These are phyloP conservation scores for Eragrostis tef DNA, from an alignment of 202 grass and related monocot genomes.

Conservation along the genomic window DNA sequence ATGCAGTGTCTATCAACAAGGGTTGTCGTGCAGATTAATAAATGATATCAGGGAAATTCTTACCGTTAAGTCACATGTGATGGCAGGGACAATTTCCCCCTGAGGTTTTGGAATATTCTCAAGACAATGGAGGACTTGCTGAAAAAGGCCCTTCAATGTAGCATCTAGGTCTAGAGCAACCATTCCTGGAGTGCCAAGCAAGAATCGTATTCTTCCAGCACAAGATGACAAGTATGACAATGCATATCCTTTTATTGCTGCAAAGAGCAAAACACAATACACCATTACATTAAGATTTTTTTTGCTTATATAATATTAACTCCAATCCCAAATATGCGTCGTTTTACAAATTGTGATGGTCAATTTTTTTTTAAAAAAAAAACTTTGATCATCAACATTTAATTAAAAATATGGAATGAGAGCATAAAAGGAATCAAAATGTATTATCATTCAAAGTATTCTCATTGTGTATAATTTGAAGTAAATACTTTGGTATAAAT, in stretches of 20 bases:
- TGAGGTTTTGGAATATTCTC: conserved; percentile 93
- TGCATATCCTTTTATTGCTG: conserved; percentile 96
- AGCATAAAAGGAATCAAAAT: too few relatives aligned
- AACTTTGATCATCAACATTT: too few relatives aligned
- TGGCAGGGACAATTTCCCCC: conserved; percentile 74
- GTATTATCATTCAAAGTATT: too few relatives aligned
- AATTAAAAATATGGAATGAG: too few relatives aligned
- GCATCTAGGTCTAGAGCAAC: conserved; percentile 96
- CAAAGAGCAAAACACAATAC: conserved; percentile 49
- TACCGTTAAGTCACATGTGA: conserved; percentile 83
- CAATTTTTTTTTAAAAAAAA: too few relatives aligned
- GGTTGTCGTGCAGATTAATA: conserved; percentile 1
- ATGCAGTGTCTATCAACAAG: neutral
- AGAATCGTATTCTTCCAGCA: conserved; percentile 93
- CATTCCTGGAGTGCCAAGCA: conserved; percentile 98
- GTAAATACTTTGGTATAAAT: too few relatives aligned
- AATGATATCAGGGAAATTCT: conserved; percentile 39
- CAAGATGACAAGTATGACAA: conserved; percentile 90
- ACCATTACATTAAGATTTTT: conserved; percentile 25
- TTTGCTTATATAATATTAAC: neutral
- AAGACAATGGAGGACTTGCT: conserved; percentile 95
- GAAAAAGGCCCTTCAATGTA: conserved; percentile 83
- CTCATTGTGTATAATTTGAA: too few relatives aligned
- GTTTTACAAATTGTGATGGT: too few relatives aligned
- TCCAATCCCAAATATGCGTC: neutral